Evolutionary conservation across 345 rosid species (phyloP).

Genomic region (Clarkia xantiana): DNA sequence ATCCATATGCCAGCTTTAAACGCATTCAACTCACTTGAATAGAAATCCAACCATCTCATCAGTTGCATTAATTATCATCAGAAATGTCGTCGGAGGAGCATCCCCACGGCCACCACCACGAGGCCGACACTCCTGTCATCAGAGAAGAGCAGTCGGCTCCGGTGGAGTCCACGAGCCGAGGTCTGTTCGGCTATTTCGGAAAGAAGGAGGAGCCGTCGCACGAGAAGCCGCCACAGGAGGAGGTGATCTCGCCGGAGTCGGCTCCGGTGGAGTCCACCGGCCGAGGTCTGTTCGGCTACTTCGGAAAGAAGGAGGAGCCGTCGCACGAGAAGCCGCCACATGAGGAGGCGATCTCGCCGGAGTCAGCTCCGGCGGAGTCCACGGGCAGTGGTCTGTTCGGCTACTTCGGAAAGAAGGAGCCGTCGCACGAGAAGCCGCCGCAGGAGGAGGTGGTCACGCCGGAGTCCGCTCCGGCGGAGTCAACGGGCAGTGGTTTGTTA

Average conservation of each 20-base stretch:
- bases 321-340: slow-evolving; percentile 27
- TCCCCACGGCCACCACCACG: slow-evolving; percentile 20
- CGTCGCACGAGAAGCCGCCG: slow-evolving; percentile 23
- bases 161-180: slow-evolving; percentile 51
- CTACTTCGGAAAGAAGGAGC: slow-evolving; percentile 54
- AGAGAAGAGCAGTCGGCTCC: slow-evolving; percentile 10
- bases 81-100: slow-evolving; percentile 2
- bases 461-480: slow-evolving; percentile 30
- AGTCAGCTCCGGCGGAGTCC: slow-evolving; percentile 34
- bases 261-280: slow-evolving; percentile 33
- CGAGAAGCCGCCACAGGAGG: slow-evolving; percentile 31
- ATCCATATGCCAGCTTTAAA: background rate
- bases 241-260: slow-evolving; percentile 38
- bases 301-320: slow-evolving; percentile 51
- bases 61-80: background rate
- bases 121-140: slow-evolving; percentile 22
- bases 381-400: slow-evolving; percentile 70
- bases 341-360: slow-evolving; percentile 35
- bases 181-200: slow-evolving; percentile 62
- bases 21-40: background rate
- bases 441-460: slow-evolving; percentile 38
- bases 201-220: slow-evolving; percentile 52
- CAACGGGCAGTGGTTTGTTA: slow-evolving; percentile 5
- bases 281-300: slow-evolving; percentile 72
- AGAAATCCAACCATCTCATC: background rate